Conservation (phyloP, 805 yeast species). For the Kluyveromyces lactis region DNA sequence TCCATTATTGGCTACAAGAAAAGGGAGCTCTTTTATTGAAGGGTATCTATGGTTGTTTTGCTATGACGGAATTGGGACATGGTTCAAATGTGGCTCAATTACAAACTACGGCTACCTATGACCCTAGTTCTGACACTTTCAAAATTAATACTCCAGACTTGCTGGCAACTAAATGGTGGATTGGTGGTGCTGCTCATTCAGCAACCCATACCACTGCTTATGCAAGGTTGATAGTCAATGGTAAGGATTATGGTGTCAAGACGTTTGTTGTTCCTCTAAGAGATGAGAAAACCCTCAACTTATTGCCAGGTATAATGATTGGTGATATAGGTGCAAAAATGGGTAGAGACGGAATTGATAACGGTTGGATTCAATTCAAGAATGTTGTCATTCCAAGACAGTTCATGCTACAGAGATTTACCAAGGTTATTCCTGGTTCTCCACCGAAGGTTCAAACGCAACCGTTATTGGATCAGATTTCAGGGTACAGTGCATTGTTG, state of each 20-base stretch:
- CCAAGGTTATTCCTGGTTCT: constrained; percentile 60
- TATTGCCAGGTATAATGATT: constrained; percentile 70
- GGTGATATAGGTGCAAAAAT: constrained; percentile 94
- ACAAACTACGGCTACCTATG: constrained; percentile 86
- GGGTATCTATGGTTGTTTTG: constrained; percentile 78
- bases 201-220: constrained; percentile 82
- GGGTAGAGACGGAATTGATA: constrained; percentile 95
- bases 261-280: constrained; percentile 87
- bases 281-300: constrained; percentile 54
- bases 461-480: constrained; percentile 82
- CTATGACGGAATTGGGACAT: constrained; percentile 89
- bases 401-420: constrained; percentile 74
- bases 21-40: constrained; percentile 53
- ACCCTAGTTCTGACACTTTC: constrained; percentile 56
- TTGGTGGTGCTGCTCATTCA: constrained; percentile 95
- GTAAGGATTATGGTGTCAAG: constrained; percentile 86
- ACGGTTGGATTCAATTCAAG: constrained; percentile 93
- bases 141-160: constrained; percentile 77
- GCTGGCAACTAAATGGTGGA: constrained; percentile 98
- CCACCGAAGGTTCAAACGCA: constrained; percentile 28
- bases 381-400: constrained; percentile 77
- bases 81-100: constrained; percentile 91
- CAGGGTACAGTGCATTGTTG: constrained; percentile 73
- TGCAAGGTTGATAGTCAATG: constrained; percentile 75
- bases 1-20: constrained; percentile 70